Conservation (phyloP, 2,329 filamentous ascomycete genomes). For the Penicillium sclerotigenum region DNA sequence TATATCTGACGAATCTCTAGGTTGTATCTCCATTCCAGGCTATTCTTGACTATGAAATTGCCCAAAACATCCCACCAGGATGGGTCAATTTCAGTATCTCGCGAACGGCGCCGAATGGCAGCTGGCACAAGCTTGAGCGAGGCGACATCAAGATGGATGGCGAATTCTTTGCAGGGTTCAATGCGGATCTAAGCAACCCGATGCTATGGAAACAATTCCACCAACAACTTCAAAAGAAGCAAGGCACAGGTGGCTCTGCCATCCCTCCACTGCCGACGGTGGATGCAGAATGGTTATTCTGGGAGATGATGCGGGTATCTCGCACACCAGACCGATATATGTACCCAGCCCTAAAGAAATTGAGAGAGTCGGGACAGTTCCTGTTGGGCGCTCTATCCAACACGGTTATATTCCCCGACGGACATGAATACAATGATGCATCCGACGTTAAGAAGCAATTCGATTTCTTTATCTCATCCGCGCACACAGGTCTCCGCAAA, state of each 20-base stretch:
- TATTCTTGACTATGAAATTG: constrained; percentile 84
- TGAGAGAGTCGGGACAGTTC: constrained; percentile 63
- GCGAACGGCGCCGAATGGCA: constrained; percentile 69
- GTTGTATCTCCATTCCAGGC: constrained; percentile 88
- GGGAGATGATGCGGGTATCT: constrained; percentile 81
- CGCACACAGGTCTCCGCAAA: constrained; percentile 83
- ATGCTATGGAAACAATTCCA: constrained; percentile 65
- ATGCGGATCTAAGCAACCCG: constrained; percentile 65
- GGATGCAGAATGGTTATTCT: constrained; percentile 77
- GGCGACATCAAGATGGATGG: constrained; percentile 74
- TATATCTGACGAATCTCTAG: constrained; percentile 45
- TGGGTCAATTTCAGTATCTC: constrained; percentile 93
- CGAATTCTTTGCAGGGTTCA: constrained; percentile 73
- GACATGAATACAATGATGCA: constrained; percentile 63
- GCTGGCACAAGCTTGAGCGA: constrained; percentile 84
- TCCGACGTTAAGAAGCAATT: constrained; percentile 67
- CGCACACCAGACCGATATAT: constrained; percentile 77
- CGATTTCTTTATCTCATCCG: constrained; percentile 82
- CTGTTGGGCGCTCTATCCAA: constrained; percentile 83
- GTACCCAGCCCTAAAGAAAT: constrained; percentile 71
- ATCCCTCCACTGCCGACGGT: constrained; percentile 67
- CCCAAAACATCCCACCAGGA: constrained; percentile 72
- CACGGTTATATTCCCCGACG: constrained; percentile 78
- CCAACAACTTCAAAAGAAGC: constrained; percentile 32
- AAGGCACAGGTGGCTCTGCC: constrained; percentile 22